These are phyloP conservation scores for Erodium moschatum DNA, from an alignment of 441 rosid genomes.

Conservation along the genomic window DNA sequence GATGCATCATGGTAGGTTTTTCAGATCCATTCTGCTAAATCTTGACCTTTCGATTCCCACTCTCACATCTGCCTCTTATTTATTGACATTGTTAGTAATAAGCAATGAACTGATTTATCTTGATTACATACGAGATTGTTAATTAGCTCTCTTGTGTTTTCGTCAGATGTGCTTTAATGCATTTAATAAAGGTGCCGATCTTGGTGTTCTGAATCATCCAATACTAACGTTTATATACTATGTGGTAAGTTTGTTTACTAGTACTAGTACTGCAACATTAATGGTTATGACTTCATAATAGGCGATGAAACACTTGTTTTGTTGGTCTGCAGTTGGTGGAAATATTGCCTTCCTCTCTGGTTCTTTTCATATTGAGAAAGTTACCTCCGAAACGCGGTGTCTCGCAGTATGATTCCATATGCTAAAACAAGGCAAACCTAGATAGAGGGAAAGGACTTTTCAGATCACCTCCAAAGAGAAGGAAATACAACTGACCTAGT, in stretches of 20 bases:
- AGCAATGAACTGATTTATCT: too few relatives aligned
- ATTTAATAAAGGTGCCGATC: slow-evolving; percentile 61
- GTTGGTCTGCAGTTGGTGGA: slow-evolving; percentile 59
- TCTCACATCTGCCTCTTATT: too few relatives aligned
- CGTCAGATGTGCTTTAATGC: slow-evolving; percentile 74
- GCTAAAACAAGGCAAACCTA: slow-evolving; percentile 23
- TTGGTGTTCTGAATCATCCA: slow-evolving; percentile 77
- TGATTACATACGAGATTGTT: too few relatives aligned
- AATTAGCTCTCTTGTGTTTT: slow-evolving; percentile 4
- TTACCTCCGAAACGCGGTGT: slow-evolving; percentile 75
- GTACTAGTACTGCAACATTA: too few relatives aligned
- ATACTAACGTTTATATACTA: slow-evolving; percentile 70
- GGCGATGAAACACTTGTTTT: slow-evolving; percentile 6
- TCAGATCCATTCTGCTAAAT: background rate
- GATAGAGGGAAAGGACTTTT: background rate
- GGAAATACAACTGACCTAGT: background rate
- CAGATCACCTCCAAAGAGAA: background rate
- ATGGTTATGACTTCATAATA: background rate
- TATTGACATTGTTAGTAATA: too few relatives aligned
- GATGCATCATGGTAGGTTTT: slow-evolving; percentile 74
- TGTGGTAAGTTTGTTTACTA: slow-evolving; percentile 34
- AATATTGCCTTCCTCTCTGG: slow-evolving; percentile 72
- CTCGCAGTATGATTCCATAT: slow-evolving; percentile 68
- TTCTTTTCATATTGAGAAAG: slow-evolving; percentile 78
- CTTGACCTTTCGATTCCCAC: background rate